Base-by-base conservation (phyloP, 164 flowering plant species). In the Magnolia changhungtana region DNA sequence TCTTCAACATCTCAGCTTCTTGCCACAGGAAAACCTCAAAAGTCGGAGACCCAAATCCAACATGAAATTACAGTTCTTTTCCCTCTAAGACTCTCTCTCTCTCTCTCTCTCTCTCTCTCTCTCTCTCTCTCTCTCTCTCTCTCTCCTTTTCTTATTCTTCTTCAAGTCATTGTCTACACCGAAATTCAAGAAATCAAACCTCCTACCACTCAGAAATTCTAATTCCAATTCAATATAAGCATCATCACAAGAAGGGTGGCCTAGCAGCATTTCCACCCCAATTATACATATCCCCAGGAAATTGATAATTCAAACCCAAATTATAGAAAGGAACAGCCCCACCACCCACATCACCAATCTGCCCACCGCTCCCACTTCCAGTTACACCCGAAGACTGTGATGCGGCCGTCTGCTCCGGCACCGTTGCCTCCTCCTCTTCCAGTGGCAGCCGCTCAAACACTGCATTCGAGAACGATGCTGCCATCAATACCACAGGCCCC, bases 381-480 rank as follows among this genome's bases (percentile, higher is more conserved):
- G 89, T 83, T 1, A 83, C 82, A 9, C 86, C 84, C 0, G 90
- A 86, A 9, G 88, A 83, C 75, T 82, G 88, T 2, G 89, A 86
- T 0, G 86, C 88, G 0, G 87, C 24, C 21, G 87, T 3, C 9
- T 45, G 66, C 18, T 16, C 67, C 29, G 18, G 73, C 13, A 7
- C 59, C 8, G 11, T 69, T 37, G 45, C 45, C 14, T 82, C 81
- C 61, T 78, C 85, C 16, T 76, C 83, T 75, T 74, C 83, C 72
- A 83, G 72, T 1, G 85, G 85, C 74, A 83, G 75, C 77, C 83
- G 73, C 69, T 83, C 85, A 64, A 78, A 83, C 68, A 79, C 75
- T 5, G 81, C 85, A 55, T 83, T 83, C 0, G 75, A 79, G 61
- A 83, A 83, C 6, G 83, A 78, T 0, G 85, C 83, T 0, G 82